Evolutionary conservation across 2,329 filamentous ascomycete species (phyloP).

Genomic region (Colletotrichum cereale): DNA sequence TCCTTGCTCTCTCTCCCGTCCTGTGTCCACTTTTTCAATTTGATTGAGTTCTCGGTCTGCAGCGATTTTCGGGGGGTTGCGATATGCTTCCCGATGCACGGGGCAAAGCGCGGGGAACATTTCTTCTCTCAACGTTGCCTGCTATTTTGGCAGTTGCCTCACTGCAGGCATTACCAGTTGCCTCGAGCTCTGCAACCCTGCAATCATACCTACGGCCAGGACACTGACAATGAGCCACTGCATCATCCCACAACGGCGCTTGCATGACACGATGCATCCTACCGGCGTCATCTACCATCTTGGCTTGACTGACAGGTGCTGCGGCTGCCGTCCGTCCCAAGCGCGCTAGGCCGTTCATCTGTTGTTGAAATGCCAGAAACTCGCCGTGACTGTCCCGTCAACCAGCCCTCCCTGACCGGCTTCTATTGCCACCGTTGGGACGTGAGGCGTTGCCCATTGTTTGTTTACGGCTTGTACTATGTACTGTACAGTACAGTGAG

Average conservation of each 20-base stretch:
- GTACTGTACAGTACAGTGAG: neutral
- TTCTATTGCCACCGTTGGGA: neutral
- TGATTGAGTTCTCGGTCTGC: slow-evolving; percentile 34
- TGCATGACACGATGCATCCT: neutral
- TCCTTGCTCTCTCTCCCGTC: neutral
- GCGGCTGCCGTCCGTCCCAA: slow-evolving; percentile 13
- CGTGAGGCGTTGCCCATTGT: neutral
- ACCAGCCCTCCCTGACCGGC: neutral
- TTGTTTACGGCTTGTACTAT: neutral
- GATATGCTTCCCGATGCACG: slow-evolving; percentile 10
- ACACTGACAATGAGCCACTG: neutral
- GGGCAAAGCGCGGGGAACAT: neutral
- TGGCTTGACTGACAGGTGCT: slow-evolving; percentile 18
- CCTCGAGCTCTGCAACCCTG: neutral
- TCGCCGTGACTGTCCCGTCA: neutral
- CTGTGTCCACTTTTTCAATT: slow-evolving; percentile 39
- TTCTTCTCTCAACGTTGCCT: slow-evolving; percentile 14
- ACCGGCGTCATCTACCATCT: neutral
- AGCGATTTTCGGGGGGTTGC: slow-evolving; percentile 37
- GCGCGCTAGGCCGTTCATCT: neutral
- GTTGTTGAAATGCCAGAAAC: neutral
- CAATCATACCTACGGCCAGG: neutral
- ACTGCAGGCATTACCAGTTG: neutral
- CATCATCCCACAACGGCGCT: neutral
- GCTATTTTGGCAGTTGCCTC: neutral